A percentile compares a stretch with the other conserved stretches of the same genome.
Evolutionary conservation across 768 basidiomycete species (phyloP).

Genomic region (Amanita pallidorosea): DNA sequence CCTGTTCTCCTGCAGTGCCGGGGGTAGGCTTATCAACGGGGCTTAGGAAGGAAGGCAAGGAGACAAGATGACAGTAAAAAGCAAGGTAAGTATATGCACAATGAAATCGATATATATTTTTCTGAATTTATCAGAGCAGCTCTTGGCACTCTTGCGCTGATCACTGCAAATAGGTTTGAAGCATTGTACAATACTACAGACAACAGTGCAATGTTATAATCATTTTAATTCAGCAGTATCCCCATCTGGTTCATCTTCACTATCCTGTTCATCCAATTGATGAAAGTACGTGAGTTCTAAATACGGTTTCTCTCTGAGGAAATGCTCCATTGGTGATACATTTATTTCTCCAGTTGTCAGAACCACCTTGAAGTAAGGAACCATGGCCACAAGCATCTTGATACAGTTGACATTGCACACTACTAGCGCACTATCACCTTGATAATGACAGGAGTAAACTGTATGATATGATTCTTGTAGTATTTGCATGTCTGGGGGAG

Average conservation of each 20-base stretch:
- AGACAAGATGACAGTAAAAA: neutral
- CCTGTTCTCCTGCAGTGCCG: too few relatives aligned
- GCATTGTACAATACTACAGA: neutral
- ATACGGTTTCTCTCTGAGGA: slow-evolving; percentile 16
- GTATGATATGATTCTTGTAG: slow-evolving; percentile 12
- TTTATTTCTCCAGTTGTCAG: neutral
- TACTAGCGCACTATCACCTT: slow-evolving; percentile 6
- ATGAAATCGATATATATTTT: neutral
- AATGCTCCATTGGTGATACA: slow-evolving; percentile 7
- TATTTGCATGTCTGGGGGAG: slow-evolving; percentile 10
- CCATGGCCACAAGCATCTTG: slow-evolving; percentile 15
- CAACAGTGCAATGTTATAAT: neutral
- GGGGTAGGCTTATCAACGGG: too few relatives aligned
- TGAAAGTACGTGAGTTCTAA: slow-evolving; percentile 8
- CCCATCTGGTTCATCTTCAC: neutral
- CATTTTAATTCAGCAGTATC: neutral
- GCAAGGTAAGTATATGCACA: neutral
- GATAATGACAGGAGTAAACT: slow-evolving; percentile 10
- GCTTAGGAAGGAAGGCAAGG: neutral
- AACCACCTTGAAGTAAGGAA: slow-evolving; percentile 7
- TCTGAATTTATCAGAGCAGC: neutral
- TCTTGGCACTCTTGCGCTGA: too few relatives aligned
- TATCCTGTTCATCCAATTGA: neutral
- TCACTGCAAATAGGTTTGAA: too few relatives aligned
- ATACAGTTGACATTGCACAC: slow-evolving; percentile 12